Base-by-base conservation (phyloP, 176 grass and related monocot species). In the Oryza glumipatula region DNA sequence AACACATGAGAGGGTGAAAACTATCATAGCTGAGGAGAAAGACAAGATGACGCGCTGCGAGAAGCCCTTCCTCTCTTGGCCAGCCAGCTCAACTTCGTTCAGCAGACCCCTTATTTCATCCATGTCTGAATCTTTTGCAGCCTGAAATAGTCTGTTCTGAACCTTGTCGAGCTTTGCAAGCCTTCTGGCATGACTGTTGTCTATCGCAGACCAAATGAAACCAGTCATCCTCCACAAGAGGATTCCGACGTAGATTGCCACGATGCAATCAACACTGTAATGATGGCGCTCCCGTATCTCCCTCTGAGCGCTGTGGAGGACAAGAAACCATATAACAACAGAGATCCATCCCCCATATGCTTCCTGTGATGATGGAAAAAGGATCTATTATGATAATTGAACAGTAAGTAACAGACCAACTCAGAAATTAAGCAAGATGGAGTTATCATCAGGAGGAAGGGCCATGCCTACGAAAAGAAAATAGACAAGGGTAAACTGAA, bases 301-400 rank as follows among this genome's bases (percentile, higher is more conserved):
- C 85, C 93, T 95, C 56, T 95, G 96, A 0, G 93, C 96, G 24
- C 96, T 94, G 47, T 98, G 96, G 11, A 95, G 26, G 65, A 95
- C 96, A 0, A 95, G 89, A 33, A 92, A n/a, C 96, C 96, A 98
- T 88, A 95, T 84, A 3, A 46, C 54, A 52, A 80, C 76, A 30
- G 96, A 98, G 43, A 92, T 94, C 93, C 93, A 94, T 36, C 96
- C 96, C 81, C 93, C 93, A 4, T 98, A 98, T 65, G 96, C 96
- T 88, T 98, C 96, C 96, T 98, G 67, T 16, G 11, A 73, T 19
- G 28, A 35, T 48, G 46, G 24, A 66, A 5, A 81, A n/a, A 5
- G 0, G 68, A 78, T 36, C 10, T 58, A 82, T 60, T 17, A 52
- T 45, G 44, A 74, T 35, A 52, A 52, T 17, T 83, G 24, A 33